Conservation (phyloP, 371 early-diverging fungal genomes). For the Mucor circinelloides region DNA sequence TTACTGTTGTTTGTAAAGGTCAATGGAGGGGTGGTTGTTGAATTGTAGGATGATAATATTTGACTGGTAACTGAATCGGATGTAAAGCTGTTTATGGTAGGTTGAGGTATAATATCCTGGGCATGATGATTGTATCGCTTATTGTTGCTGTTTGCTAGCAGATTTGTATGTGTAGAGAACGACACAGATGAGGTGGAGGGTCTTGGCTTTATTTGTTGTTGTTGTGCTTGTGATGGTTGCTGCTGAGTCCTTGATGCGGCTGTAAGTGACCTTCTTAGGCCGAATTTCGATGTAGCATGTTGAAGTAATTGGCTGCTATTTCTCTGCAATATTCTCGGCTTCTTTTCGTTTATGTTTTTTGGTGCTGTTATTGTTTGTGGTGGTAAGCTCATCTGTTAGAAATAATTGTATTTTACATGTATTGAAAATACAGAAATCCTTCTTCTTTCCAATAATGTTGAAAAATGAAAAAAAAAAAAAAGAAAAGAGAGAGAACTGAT, state of each 20-base stretch:
- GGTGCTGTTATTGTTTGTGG: background rate
- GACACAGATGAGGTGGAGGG: slow-evolving; percentile 2
- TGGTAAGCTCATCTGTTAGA: background rate
- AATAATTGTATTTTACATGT: background rate
- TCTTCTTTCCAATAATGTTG: background rate
- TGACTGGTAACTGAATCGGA: background rate
- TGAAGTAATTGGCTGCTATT: slow-evolving; percentile 22
- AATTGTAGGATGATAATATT: background rate
- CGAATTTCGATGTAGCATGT: slow-evolving; percentile 15
- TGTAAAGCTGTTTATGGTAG: background rate
- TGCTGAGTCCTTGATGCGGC: slow-evolving; percentile 1
- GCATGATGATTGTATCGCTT: background rate
- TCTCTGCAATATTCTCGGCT: slow-evolving; percentile 1
- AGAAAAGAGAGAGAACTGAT: background rate
- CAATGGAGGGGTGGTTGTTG: background rate
- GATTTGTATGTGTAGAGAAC: background rate
- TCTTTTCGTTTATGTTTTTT: background rate
- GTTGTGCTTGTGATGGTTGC: background rate
- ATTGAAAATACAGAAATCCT: background rate
- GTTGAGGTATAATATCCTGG: background rate
- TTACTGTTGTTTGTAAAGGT: background rate
- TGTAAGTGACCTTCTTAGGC: slow-evolving; percentile 21
- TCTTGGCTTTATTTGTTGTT: slow-evolving; percentile 5
- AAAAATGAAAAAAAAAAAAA: background rate
- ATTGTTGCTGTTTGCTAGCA: background rate